Conservation (phyloP, 164 flowering plant species). For the Nelumbo lutea region DNA sequence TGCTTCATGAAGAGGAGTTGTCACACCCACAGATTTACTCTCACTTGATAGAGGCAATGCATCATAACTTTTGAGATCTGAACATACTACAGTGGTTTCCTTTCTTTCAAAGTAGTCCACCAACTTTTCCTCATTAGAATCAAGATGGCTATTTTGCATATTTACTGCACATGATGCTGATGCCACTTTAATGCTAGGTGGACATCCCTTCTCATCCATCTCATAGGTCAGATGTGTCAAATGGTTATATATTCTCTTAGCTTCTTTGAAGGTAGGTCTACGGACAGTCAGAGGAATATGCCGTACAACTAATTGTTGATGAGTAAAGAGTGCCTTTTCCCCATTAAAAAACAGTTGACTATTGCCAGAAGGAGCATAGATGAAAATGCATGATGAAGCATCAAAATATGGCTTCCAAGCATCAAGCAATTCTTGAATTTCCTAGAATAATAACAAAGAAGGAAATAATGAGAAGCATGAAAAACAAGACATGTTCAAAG, state of each 20-base stretch:
- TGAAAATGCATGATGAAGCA: constrained; percentile 52
- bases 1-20: constrained; percentile 86
- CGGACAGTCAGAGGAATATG: constrained; percentile 71
- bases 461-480: constrained; percentile 5
- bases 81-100: constrained; percentile 24
- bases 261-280: constrained; percentile 91
- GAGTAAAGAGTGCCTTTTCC: constrained; percentile 58
- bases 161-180: constrained; percentile 3
- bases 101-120: constrained; percentile 16
- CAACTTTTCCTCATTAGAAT: constrained; percentile 16
- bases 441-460: constrained; percentile 32
- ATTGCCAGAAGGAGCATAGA: constrained; percentile 75
- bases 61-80: constrained; percentile 21
- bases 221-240: constrained; percentile 52
- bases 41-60: constrained; percentile 27
- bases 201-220: constrained; percentile 31
- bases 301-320: constrained; percentile 31
- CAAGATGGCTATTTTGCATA: constrained; percentile 5
- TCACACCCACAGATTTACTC: constrained; percentile 21
- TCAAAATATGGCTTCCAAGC: constrained; percentile 90
- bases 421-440: constrained; percentile 73
- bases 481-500: neutral
- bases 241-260: constrained; percentile 52
- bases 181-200: constrained; percentile 18
- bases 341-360: constrained; percentile 72